These are phyloP conservation scores for Piromyces finnis DNA, from an alignment of 192 early-diverging fungal species.

Conservation along the genomic window DNA sequence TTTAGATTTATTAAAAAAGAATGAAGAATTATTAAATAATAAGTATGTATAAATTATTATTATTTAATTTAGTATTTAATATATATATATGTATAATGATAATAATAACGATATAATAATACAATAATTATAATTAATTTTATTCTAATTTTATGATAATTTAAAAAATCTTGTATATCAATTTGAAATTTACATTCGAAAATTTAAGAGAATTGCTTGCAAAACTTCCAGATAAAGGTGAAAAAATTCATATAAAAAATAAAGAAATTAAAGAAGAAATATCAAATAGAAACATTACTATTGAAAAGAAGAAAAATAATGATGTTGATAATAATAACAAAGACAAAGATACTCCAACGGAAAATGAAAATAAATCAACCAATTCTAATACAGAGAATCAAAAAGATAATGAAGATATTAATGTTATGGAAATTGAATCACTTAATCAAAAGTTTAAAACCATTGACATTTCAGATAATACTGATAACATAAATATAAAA, in stretches of 20 bases:
- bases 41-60: neutral
- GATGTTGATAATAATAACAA: neutral
- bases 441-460: neutral
- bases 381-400: neutral
- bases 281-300: neutral
- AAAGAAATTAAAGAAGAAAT: neutral
- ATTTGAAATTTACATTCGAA: too few relatives aligned
- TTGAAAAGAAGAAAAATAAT: neutral
- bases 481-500: neutral
- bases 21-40: neutral
- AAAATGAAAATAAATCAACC: neutral
- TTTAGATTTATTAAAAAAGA: neutral
- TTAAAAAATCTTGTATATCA: too few relatives aligned
- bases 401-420: neutral
- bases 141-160: too few relatives aligned
- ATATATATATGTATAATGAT: too few relatives aligned
- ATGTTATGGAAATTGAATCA: neutral
- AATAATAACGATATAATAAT: too few relatives aligned
- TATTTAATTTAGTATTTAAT: too few relatives aligned
- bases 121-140: too few relatives aligned
- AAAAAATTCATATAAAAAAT: neutral
- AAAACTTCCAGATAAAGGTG: neutral
- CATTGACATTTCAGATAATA: neutral
- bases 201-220: neutral
- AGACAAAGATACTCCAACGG: neutral